Conservation (phyloP, 805 yeast species). For the Suhomyces kilbournensis region DNA sequence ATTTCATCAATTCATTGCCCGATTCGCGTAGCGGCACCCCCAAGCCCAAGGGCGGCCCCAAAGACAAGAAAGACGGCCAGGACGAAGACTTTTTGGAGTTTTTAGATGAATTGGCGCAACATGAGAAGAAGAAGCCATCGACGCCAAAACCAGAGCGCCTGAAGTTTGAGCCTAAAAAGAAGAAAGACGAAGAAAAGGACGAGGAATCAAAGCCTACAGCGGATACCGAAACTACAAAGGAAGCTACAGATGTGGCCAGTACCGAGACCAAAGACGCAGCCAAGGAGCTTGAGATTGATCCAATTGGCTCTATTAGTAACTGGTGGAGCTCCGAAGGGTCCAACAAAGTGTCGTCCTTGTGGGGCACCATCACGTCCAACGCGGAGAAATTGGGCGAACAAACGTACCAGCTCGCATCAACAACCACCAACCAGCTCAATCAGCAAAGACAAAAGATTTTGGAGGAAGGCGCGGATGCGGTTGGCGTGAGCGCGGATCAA, state of each 20-base stretch:
- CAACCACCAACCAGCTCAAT: constrained; percentile 39
- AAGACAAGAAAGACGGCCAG: constrained; percentile 28
- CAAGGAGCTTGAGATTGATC: constrained; percentile 44
- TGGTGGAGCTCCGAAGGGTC: constrained; percentile 80
- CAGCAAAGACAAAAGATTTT: constrained; percentile 38
- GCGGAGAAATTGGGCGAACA: constrained; percentile 49
- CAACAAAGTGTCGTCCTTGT: constrained; percentile 57
- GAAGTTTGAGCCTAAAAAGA: constrained; percentile 36
- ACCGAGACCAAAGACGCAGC: constrained; percentile 4
- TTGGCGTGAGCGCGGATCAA: constrained; percentile 13
- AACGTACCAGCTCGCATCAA: constrained; percentile 49
- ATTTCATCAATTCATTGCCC: constrained; percentile 77
- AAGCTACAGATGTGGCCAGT: background rate
- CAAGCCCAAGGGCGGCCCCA: constrained; percentile 22
- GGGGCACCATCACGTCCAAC: constrained; percentile 63
- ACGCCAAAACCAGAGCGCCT: constrained; percentile 13
- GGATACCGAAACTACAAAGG: background rate
- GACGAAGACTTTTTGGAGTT: constrained; percentile 55
- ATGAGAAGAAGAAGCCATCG: constrained; percentile 42
- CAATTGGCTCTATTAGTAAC: constrained; percentile 59
- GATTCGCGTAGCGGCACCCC: constrained; percentile 44
- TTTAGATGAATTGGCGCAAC: constrained; percentile 68
- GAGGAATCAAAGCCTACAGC: constrained; percentile 1
- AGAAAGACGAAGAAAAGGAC: constrained; percentile 1
- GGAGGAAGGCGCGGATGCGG: constrained; percentile 16